These are phyloP conservation scores for Trichoderma virens DNA, from an alignment of 495 filamentous ascomycete species.

Conservation along the genomic window DNA sequence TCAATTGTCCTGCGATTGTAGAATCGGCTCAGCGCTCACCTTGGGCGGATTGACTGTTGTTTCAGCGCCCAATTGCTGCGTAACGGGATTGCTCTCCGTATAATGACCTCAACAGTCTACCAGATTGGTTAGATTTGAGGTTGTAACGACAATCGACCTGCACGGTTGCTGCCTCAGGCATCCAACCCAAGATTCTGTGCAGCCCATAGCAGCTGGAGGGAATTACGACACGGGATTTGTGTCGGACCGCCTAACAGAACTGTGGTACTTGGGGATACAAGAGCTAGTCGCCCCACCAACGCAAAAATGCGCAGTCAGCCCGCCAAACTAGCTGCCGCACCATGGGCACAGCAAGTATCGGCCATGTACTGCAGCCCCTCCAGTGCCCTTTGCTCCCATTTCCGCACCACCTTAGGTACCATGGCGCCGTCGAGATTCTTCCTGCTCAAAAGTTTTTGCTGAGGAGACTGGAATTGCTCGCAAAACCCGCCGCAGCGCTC, in stretches of 20 bases:
- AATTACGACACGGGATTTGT: not conserved
- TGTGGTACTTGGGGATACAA: not conserved
- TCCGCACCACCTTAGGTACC: not conserved
- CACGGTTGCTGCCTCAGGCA: not conserved
- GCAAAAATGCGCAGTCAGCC: not conserved
- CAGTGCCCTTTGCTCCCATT: constrained; percentile 1
- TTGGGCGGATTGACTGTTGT: constrained; percentile 9
- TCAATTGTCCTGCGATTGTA: not conserved
- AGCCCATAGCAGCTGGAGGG: not conserved
- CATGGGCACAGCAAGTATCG: not conserved
- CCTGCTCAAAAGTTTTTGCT: constrained; percentile 38
- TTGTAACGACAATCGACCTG: not conserved
- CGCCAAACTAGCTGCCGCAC: not conserved
- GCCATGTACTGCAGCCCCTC: not conserved
- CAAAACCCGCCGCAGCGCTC: constrained; percentile 33
- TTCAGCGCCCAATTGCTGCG: constrained; percentile 8
- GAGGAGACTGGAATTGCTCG: constrained; percentile 28
- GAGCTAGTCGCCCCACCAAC: not conserved
- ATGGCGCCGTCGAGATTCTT: constrained; percentile 23
- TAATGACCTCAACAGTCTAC: constrained; percentile 4
- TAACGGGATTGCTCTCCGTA: not conserved
- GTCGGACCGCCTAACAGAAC: not conserved
- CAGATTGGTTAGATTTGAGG: constrained; percentile 7
- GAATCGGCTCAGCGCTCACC: not conserved
- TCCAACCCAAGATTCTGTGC: not conserved